Conservation (phyloP, 2,329 filamentous ascomycete genomes). For the Penicillium sp. region DNA sequence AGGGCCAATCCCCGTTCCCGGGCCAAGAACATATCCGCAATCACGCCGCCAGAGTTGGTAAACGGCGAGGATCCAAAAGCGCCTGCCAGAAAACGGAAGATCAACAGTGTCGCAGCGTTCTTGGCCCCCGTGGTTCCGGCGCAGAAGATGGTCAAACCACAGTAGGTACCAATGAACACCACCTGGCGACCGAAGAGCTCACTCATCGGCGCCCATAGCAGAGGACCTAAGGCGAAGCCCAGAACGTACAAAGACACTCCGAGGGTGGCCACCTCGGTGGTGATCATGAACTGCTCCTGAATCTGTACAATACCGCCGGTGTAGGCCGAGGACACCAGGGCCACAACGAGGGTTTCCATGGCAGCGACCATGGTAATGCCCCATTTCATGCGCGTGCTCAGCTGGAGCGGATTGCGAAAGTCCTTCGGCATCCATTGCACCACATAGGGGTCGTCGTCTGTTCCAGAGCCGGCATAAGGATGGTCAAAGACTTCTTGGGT, state of each 20-base stretch:
- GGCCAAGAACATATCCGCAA: constrained; percentile 63
- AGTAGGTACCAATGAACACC: constrained; percentile 38
- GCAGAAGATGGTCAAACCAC: constrained; percentile 61
- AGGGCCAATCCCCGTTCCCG: constrained; percentile 60
- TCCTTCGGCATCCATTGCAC: constrained; percentile 48
- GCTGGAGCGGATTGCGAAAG: constrained; percentile 46
- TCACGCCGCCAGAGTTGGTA: constrained; percentile 64
- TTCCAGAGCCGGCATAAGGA: constrained; percentile 42
- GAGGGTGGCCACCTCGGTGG: constrained; percentile 42
- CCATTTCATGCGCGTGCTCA: constrained; percentile 42
- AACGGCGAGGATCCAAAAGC: constrained; percentile 64
- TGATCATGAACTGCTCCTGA: constrained; percentile 36
- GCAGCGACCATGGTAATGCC: constrained; percentile 42
- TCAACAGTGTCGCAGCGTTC: constrained; percentile 62
- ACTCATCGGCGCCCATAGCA: constrained; percentile 48
- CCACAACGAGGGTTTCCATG: constrained; percentile 45
- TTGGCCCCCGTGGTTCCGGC: constrained; percentile 60
- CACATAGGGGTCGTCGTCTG: constrained; percentile 46
- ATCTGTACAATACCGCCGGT: constrained; percentile 44
- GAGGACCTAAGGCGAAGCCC: constrained; percentile 49
- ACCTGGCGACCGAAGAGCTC: constrained; percentile 42
- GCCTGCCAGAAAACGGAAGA: constrained; percentile 69
- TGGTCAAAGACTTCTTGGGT: constrained; percentile 40
- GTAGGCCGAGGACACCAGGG: constrained; percentile 48
- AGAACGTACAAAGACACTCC: constrained; percentile 51